phyloP scores from a whole-genome alignment of 352 stramenopile species.

The Pythium aquatile region DNA sequence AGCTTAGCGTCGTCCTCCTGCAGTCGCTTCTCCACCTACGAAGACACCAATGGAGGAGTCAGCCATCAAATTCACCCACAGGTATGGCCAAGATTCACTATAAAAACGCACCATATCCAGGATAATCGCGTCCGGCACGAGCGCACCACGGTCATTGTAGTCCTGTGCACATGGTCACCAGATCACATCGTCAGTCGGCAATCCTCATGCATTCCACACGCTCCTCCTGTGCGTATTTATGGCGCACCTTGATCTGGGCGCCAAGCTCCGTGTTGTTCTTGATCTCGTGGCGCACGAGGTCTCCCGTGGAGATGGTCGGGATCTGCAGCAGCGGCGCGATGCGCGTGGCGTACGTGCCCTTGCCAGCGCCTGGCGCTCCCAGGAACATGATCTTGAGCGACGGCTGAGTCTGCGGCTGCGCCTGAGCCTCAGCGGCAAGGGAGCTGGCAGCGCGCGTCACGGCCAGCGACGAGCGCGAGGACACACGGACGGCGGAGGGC shows the following conservation, averaged over 20 bases:
- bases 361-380: slow-evolving; percentile 84
- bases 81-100: background rate
- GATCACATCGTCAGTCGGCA: background rate
- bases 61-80: background rate
- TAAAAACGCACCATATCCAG: slow-evolving; percentile 65
- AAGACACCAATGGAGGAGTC: background rate
- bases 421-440: slow-evolving; percentile 12
- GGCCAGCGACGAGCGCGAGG: slow-evolving; percentile 5
- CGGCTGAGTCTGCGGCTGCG: slow-evolving; percentile 14
- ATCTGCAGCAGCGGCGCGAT: slow-evolving; percentile 86
- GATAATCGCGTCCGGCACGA: slow-evolving; percentile 90
- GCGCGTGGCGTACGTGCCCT: slow-evolving; percentile 88
- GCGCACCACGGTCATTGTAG: slow-evolving; percentile 79
- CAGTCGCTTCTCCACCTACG: slow-evolving; percentile 69
- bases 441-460: slow-evolving; percentile 6
- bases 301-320: slow-evolving; percentile 87
- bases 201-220: background rate
- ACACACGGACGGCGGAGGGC: background rate
- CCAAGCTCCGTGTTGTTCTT: slow-evolving; percentile 74
- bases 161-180: slow-evolving; percentile 30
- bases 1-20: slow-evolving; percentile 60
- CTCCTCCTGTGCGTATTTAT: background rate
- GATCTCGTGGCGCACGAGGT: slow-evolving; percentile 88
- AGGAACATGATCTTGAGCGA: slow-evolving; percentile 90
- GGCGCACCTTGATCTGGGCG: slow-evolving; percentile 65